A percentile compares a stretch with the other conserved stretches of the same genome.
phyloP scores from a whole-genome alignment of 2,329 filamentous ascomycete genomes.

The Septoria petroselini region DNA sequence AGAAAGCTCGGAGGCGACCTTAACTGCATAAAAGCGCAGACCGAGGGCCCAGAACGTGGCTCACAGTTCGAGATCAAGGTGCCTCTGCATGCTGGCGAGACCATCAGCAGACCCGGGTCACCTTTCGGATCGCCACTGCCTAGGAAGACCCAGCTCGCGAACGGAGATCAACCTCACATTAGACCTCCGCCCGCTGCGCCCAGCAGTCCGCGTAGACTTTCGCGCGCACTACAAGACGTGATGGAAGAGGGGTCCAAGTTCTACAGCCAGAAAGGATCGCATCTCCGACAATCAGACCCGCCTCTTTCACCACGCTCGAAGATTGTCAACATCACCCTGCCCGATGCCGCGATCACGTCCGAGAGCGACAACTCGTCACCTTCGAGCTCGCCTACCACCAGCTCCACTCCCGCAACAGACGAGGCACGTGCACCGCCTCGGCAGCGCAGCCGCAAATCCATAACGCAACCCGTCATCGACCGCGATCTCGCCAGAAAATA shows the following conservation, averaged over 20 bases:
- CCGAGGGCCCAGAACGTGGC: slow-evolving; percentile 58
- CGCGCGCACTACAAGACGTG: slow-evolving; percentile 28
- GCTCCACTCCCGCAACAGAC: slow-evolving; percentile 12
- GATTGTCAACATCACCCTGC: slow-evolving; percentile 10
- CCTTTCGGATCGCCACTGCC: slow-evolving; percentile 49
- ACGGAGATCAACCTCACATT: slow-evolving; percentile 16
- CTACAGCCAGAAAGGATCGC: background rate
- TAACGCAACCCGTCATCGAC: slow-evolving; percentile 45
- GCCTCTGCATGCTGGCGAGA: slow-evolving; percentile 55
- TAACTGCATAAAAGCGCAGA: slow-evolving; percentile 61
- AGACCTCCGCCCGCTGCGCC: slow-evolving; percentile 20
- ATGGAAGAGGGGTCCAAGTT: slow-evolving; percentile 18
- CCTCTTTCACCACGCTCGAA: slow-evolving; percentile 24
- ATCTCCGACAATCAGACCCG: slow-evolving; percentile 13
- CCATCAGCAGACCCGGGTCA: slow-evolving; percentile 50
- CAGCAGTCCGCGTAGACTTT: slow-evolving; percentile 28
- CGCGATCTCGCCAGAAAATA: slow-evolving; percentile 57
- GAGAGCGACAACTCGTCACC: slow-evolving; percentile 12
- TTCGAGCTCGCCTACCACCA: slow-evolving; percentile 21
- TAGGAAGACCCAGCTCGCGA: slow-evolving; percentile 21
- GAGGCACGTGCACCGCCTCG: slow-evolving; percentile 9
- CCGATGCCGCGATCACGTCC: slow-evolving; percentile 1
- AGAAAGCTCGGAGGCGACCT: slow-evolving; percentile 67
- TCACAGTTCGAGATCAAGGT: slow-evolving; percentile 68
- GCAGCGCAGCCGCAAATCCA: slow-evolving; percentile 27